These are phyloP conservation scores for Didymella segeticola DNA, from an alignment of 2,329 filamentous ascomycete genomes.

Conservation along the genomic window DNA sequence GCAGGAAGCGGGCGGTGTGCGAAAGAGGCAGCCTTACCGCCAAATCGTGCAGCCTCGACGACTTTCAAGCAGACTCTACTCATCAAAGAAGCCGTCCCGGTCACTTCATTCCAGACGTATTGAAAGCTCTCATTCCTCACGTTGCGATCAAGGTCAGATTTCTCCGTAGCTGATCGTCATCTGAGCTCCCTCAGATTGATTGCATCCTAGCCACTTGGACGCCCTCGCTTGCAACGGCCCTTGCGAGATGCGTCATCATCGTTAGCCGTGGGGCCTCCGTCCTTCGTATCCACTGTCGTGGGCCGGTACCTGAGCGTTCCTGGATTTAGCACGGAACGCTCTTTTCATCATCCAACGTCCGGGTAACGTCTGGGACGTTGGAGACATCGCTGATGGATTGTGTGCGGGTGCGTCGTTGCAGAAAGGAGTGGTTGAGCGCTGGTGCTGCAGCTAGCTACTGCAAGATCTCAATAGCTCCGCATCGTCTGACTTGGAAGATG, in stretches of 20 bases:
- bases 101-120: neutral
- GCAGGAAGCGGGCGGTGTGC: neutral
- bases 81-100: neutral
- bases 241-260: slow-evolving; percentile 9
- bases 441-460: slow-evolving; percentile 2
- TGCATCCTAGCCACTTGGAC: slow-evolving; percentile 1
- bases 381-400: slow-evolving; percentile 1
- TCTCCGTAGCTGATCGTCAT: slow-evolving; percentile 7
- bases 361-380: too few species aligned
- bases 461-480: slow-evolving; percentile 13
- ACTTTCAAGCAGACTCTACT: neutral
- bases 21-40: neutral
- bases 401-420: slow-evolving; percentile 9
- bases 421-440: slow-evolving; percentile 4
- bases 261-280: neutral
- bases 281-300: slow-evolving; percentile 7
- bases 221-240: slow-evolving; percentile 13
- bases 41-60: neutral
- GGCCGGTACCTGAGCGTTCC: slow-evolving; percentile 14
- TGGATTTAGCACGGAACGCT: slow-evolving; percentile 7
- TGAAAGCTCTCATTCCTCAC: slow-evolving; percentile 6
- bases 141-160: neutral
- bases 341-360: slow-evolving; percentile 1
- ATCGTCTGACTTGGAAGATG: slow-evolving; percentile 17
- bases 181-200: slow-evolving; percentile 12